A percentile compares a stretch with the other conserved stretches of the same genome.
Conservation (phyloP, 129 eudicot genomes). For the Sambucus nigra region DNA sequence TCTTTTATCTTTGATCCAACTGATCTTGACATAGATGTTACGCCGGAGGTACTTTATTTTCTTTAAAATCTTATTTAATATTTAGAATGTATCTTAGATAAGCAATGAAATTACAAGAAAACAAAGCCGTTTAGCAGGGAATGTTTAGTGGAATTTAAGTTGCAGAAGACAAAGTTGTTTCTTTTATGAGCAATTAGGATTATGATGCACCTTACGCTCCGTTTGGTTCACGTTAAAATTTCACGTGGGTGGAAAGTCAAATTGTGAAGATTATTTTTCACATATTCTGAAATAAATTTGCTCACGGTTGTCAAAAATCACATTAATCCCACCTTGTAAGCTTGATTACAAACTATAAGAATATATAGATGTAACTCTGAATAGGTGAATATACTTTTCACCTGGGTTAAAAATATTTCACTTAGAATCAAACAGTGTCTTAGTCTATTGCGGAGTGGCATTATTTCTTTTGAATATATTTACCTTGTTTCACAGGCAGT, state of each 20-base stretch:
- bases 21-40: conserved; percentile 89
- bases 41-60: conserved; percentile 62
- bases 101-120: background rate
- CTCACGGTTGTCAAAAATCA: no score
- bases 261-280: no score
- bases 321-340: no score
- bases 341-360: no score
- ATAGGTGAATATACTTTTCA: no score
- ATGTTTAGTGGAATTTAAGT: background rate
- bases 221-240: no score
- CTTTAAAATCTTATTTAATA: background rate
- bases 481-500: conserved; percentile 53
- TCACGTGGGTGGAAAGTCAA: no score
- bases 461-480: background rate
- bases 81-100: background rate
- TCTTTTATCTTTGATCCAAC: conserved; percentile 96
- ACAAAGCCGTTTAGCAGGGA: background rate
- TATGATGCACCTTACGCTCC: no score
- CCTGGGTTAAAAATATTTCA: no score
- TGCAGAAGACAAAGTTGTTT: background rate
- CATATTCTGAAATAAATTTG: no score
- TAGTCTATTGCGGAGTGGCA: conserved; percentile 1
- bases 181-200: background rate
- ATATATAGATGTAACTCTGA: no score
- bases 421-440: no score